Evolutionary conservation across 1,139 yeast species (phyloP).

Genomic region (Suhomyces terraborum): DNA sequence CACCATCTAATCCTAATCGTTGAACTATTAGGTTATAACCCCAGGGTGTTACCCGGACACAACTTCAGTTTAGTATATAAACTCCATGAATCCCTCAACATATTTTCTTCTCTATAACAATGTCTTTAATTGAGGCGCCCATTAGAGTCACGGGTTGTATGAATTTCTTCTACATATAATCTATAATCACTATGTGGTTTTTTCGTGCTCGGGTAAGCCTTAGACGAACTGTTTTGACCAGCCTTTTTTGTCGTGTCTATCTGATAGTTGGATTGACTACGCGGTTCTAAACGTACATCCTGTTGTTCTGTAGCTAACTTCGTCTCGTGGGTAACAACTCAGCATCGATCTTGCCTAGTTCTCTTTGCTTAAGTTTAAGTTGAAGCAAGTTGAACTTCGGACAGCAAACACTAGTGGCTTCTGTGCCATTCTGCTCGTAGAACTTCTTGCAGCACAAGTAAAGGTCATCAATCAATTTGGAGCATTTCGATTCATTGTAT

Average conservation of each 20-base stretch:
- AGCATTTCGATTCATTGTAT: conserved; percentile 65
- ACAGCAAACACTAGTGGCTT: conserved; percentile 64
- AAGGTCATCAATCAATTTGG: conserved; percentile 56
- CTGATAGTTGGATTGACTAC: conserved; percentile 49
- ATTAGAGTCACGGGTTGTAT: conserved; percentile 83
- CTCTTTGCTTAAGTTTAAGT: conserved; percentile 59
- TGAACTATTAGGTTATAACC: not conserved
- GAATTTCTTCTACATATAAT: conserved; percentile 51
- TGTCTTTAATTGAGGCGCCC: conserved; percentile 87
- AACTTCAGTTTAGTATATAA: conserved; percentile 3
- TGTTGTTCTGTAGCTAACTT: conserved; percentile 6
- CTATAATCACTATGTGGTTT: conserved; percentile 47
- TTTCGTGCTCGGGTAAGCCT: conserved; percentile 95
- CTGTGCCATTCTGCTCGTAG: conserved; percentile 53
- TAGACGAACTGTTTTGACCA: conserved; percentile 64
- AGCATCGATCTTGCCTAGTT: conserved; percentile 56
- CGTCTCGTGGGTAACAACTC: conserved; percentile 29
- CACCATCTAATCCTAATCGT: not conserved
- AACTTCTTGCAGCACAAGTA: conserved; percentile 63
- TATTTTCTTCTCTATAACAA: conserved; percentile 52
- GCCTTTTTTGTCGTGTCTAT: conserved; percentile 62
- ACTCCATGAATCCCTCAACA: conserved; percentile 4
- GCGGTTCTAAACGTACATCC: conserved; percentile 73
- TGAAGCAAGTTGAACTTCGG: conserved; percentile 59
- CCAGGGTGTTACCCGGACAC: conserved; percentile 28